Evolutionary conservation across 169 alveolate species (phyloP), one percentile per base, ranked within the genome.

Genomic region (Babesia ovis): DNA sequence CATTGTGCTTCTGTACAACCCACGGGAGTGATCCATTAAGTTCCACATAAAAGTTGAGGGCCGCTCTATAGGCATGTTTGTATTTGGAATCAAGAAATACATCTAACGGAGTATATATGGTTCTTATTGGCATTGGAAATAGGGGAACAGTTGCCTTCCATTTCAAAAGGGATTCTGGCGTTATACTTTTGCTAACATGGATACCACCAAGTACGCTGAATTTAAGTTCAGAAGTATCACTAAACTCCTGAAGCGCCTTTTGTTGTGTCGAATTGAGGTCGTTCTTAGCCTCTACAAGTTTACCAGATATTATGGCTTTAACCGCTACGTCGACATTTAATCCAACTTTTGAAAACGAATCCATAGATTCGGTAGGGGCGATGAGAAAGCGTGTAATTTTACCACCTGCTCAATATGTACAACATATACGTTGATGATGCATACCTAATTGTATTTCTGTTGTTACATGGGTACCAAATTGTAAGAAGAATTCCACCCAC

Each of bases 191-290:
- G 67, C 69, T 68, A n/a, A 77, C 68, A 48, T 81, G 89, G n/a
- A 81, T 70, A 20, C 89, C 89, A 2, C 89, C 89, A 35, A 70
- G 53, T 12, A 81, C 89, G 42, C 82, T 81, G 53, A 70, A 71
- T n/a, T 37, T 51, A 23, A 81, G 42, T 5, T 59, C 68, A n/a
- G 73, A 81, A n/a, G 85, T 48, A 22, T 64, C 61, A 23, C 35
- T 43, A 23, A 64, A 27, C 54, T 55, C 59, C 60, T 70, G 41
- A 9, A 81, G 42, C 18, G 61, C 71, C 6, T 81, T 59, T 42
- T 61, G 55, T 41, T 62, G 75, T 18, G 22, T 8, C 35, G 51
- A 42, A n/a, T 46, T n/a, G 2, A 62, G 39, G n/a, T 71, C 79
- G 4, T 25, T 70, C 22, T 53, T 23, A n/a, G 46, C 60, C 22